Evolutionary conservation across 768 basidiomycete genomes (phyloP).

Genomic region (Rhodotorula kratochvilovae): DNA sequence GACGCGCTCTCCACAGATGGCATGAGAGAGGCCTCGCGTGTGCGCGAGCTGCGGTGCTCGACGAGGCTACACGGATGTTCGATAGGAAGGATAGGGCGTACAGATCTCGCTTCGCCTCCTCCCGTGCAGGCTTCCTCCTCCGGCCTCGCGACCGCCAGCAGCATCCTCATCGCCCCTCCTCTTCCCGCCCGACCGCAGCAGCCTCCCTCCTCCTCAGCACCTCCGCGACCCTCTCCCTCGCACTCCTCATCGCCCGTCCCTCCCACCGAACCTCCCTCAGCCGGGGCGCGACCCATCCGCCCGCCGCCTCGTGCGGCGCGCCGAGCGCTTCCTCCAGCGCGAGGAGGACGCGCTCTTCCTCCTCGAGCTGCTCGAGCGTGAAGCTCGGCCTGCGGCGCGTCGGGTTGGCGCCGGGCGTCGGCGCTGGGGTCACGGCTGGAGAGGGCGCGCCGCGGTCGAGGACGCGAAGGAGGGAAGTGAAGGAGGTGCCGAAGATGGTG

Average conservation of each 20-base stretch:
- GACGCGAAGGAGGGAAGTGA: not conserved
- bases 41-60: too few relatives aligned
- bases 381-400: not conserved
- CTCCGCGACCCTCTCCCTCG: slow-evolving; percentile 4
- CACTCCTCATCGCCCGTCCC: slow-evolving; percentile 18
- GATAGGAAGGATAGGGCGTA: too few relatives aligned
- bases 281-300: not conserved
- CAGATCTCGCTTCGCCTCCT: too few relatives aligned
- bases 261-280: slow-evolving; percentile 25
- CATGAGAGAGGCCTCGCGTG: too few relatives aligned
- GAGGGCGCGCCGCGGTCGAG: not conserved
- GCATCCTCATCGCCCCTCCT: not conserved
- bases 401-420: not conserved
- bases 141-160: too few relatives aligned
- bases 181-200: not conserved
- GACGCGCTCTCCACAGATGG: too few relatives aligned
- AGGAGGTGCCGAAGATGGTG: not conserved
- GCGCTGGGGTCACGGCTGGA: not conserved
- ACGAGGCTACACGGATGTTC: too few relatives aligned
- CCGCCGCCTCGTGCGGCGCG: not conserved
- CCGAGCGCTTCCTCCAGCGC: slow-evolving; percentile 2
- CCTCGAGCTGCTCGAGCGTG: slow-evolving; percentile 28
- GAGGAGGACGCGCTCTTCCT: slow-evolving; percentile 12
- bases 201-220: not conserved
- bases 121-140: too few relatives aligned